Evolutionary conservation across 2,329 filamentous ascomycete genomes (phyloP).

Genomic region (Aspergillus sp.): DNA sequence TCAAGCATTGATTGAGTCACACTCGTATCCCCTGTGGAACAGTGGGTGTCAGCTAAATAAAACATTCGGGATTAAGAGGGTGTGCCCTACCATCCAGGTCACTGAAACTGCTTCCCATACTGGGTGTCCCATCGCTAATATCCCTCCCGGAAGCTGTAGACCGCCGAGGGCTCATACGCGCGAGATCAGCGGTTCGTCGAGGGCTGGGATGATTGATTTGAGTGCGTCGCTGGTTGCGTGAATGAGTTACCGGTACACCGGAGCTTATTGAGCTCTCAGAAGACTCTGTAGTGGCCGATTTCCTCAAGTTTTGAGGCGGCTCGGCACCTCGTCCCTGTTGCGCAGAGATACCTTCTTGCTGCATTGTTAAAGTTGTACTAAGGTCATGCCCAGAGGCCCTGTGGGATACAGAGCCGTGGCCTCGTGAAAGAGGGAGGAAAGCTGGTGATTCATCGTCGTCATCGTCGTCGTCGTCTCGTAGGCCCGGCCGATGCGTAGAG

Average conservation of each 20-base stretch:
- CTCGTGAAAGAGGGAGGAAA: conserved; percentile 43
- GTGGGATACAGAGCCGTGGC: conserved; percentile 16
- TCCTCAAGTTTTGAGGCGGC: conserved; percentile 20
- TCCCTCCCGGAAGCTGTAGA: conserved; percentile 38
- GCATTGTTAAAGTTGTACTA: conserved; percentile 43
- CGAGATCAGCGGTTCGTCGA: conserved; percentile 50
- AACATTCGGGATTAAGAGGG: neutral
- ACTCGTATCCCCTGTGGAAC: conserved; percentile 51
- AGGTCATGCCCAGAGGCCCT: conserved; percentile 35
- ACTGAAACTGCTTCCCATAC: conserved; percentile 66
- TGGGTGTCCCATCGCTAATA: conserved; percentile 57
- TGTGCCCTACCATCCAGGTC: conserved; percentile 58
- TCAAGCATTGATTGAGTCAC: conserved; percentile 66
- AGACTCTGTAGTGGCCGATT: conserved; percentile 26
- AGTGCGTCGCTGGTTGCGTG: conserved; percentile 21
- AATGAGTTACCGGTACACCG: conserved; percentile 27
- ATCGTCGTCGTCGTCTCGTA: conserved; percentile 42
- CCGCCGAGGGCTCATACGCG: conserved; percentile 49
- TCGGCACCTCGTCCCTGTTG: conserved; percentile 30
- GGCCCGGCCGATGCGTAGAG: conserved; percentile 35
- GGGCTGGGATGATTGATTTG: conserved; percentile 35
- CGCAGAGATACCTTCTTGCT: conserved; percentile 27
- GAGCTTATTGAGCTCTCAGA: conserved; percentile 42
- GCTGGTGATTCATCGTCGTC: conserved; percentile 49
- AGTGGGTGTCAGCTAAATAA: conserved; percentile 1